phyloP scores from a whole-genome alignment of 2,329 filamentous ascomycete genomes.

The Trichoderma arundinaceum region DNA sequence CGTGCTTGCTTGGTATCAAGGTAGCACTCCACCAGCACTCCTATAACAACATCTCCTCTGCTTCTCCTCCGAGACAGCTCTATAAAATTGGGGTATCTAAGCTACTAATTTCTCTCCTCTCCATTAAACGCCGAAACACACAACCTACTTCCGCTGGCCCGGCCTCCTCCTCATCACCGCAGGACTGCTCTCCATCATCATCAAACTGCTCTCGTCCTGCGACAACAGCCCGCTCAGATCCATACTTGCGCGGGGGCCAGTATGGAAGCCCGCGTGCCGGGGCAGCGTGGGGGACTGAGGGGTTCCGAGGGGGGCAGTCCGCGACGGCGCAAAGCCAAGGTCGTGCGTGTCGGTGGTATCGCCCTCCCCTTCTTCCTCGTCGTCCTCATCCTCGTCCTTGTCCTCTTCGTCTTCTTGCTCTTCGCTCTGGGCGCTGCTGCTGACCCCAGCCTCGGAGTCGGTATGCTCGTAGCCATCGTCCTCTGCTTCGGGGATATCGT shows the following conservation, averaged over 20 bases:
- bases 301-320: conserved; percentile 42
- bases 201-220: conserved; percentile 62
- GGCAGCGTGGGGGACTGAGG: conserved; percentile 49
- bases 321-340: conserved; percentile 49
- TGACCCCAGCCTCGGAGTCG: conserved; percentile 71
- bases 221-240: conserved; percentile 63
- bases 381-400: conserved; percentile 37
- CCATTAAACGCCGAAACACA: not conserved
- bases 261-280: conserved; percentile 37
- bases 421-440: conserved; percentile 51
- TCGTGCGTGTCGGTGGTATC: conserved; percentile 36
- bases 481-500: conserved; percentile 70
- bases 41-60: not conserved
- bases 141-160: conserved; percentile 18
- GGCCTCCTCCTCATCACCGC: conserved; percentile 40
- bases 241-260: conserved; percentile 53
- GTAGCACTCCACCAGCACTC: not conserved
- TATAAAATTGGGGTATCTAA: conserved; percentile 27
- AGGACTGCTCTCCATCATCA: conserved; percentile 58
- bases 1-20: not conserved
- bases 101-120: conserved; percentile 14
- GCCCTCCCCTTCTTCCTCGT: conserved; percentile 35
- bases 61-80: not conserved
- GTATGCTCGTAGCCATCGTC: conserved; percentile 75
- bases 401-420: conserved; percentile 43